Base-by-base conservation (phyloP, 2,329 filamentous ascomycete genomes). In the Fusarium setosum region DNA sequence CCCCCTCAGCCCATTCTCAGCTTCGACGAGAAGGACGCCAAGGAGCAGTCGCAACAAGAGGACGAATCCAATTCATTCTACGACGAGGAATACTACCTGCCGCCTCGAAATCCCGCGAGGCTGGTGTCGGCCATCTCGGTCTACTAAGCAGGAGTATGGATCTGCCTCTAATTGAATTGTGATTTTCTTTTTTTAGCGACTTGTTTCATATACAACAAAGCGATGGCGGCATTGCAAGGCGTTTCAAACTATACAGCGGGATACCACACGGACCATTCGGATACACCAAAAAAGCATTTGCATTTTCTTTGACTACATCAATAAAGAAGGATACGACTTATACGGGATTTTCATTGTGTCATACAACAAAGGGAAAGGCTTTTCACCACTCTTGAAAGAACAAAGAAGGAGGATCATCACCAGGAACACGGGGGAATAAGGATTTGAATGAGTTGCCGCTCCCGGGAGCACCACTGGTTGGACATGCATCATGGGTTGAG, bases 11-110 rank as follows among this genome's bases (percentile, higher is more conserved):
- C 84, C 24, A 76, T 84, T 32, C 79, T 93, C 52, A 79, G 83
- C 37, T 91, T 93, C 73, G 80, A 84, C 42, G 82, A 86, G 70
- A 87, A 90, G 81, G 81, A 87, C 72, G 69, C 67, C 68, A 80
- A 79, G 73, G 74, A 79, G 72, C 74, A 77, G 71, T 73, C 76
- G 57, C 78, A 79, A 72, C 73, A 80, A 65, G 77, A 68, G 62
- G 55, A 68, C 24, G 54, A 42, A 63, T 68, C 65, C 74, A 74
- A 76, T 73, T 73, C 77, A 67, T 81, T 84, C 73, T 86, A 84
- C 76, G 79, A 81, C 58, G 82, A 85, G 59, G 82, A 82, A 60
- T 86, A 81, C 77, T 88, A 86, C 76, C 75, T 86, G 67, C 82
- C 84, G 63, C 76, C 81, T 40, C 80, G 83, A 70, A 85, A 82